Base-by-base conservation (phyloP, 257 asterid genomes). In the Fraxinus quadrangulata region DNA sequence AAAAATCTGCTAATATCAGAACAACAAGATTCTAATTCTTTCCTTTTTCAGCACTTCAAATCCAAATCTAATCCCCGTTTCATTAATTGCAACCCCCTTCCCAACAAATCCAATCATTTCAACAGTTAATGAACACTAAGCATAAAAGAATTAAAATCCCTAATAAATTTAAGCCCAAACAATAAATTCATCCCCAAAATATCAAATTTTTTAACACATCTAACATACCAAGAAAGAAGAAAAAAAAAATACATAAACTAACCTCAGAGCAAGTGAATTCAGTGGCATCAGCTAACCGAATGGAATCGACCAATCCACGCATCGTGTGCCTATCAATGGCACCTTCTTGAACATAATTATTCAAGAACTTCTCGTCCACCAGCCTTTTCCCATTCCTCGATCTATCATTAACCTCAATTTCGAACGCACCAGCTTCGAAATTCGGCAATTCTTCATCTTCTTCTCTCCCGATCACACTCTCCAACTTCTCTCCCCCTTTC, bases 201-300 rank as follows among this genome's bases (percentile, higher is more conserved):
- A 54, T 33, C 63, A 49, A 69, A 37, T 54, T 34, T 40, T 65
- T 47, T 9, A 69, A 1, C 42, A 72, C 31, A 45, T 37, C 5
- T 21, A 79, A 65, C 67, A 61, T 26, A 23, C 1, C 47, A 28
- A 51, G 68, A 24, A 40, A 40, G 13, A 42, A 2, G 0, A 42
- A 42, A 42, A 11, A 1, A 7, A 1, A 0, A 36, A 5, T 31
- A 69, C 24, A 75, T 26, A 31, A 70, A 66, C 90, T 65, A 31
- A 96, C 99, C 99, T 90, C 79, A 76, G 90, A 77, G 84, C 99
- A 93, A 66, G 63, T 73, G 69, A 93, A 92, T 24, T 89, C 91
- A 65, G 72, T 34, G 37, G 85, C 76, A 61, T 85, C 87, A 76
- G 87, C 89, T 31, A 92, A 81, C 75, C 74, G 85, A 84, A 93